phyloP scores from a whole-genome alignment of 164 flowering plant species.

The Magnolia officinalis region DNA sequence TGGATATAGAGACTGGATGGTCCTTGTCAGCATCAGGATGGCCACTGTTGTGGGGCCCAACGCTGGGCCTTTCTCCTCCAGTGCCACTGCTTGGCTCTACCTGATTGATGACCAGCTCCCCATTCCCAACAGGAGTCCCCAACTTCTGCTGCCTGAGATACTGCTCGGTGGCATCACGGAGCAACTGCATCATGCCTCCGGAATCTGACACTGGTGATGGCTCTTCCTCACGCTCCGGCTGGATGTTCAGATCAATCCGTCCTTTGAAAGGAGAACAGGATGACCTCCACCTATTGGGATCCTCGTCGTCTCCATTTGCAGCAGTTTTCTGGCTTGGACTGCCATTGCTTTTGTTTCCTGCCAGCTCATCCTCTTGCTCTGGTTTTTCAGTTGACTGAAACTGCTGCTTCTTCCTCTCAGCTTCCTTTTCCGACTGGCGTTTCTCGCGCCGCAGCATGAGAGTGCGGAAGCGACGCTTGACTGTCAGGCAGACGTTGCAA shows the following conservation, averaged over 20 bases:
- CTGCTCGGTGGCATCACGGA: conserved; percentile 37
- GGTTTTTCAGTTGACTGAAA: conserved; percentile 21
- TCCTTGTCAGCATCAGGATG: conserved; percentile 18
- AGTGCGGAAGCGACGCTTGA: conserved; percentile 72
- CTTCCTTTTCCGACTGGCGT: conserved; percentile 58
- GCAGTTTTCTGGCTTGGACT: conserved; percentile 24
- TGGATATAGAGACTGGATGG: conserved; percentile 13
- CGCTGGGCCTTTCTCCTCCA: conserved; percentile 22
- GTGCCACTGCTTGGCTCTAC: conserved; percentile 8
- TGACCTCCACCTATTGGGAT: conserved; percentile 28
- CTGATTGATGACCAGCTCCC: conserved; percentile 15
- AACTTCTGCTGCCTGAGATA: conserved; percentile 27
- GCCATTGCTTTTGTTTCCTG: conserved; percentile 20
- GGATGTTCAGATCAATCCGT: conserved; percentile 73
- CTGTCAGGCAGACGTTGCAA: conserved; percentile 68
- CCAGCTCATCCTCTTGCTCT: conserved; percentile 22
- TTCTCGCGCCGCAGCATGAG: conserved; percentile 65
- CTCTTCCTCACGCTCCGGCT: conserved; percentile 80
- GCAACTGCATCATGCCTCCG: conserved; percentile 29
- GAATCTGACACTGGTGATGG: conserved; percentile 47
- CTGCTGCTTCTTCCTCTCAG: conserved; percentile 41
- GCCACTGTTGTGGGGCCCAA: not conserved
- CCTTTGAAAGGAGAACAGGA: conserved; percentile 58
- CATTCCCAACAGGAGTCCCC: conserved; percentile 12
- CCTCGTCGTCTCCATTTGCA: conserved; percentile 31